Base-by-base conservation (phyloP, 1,284 basidiomycete species). In the Moesziomyces parantarcticus region DNA sequence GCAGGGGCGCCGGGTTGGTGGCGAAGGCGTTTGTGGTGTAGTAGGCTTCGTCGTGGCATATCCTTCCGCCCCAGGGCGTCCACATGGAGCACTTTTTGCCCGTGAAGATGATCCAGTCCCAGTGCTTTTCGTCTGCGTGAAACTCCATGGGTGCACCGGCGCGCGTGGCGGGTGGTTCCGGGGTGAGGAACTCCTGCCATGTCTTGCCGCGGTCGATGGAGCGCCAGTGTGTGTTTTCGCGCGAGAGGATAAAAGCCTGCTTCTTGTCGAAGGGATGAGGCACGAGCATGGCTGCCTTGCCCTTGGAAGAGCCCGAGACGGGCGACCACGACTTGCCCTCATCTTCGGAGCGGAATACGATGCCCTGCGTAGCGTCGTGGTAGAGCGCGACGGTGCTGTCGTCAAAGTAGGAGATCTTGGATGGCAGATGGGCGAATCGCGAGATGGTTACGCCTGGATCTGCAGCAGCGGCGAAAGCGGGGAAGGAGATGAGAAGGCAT, bases 361-460 rank as follows among this genome's bases (percentile, higher is more conserved):
- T 87, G 11, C 91, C 89, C 13, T 88, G 86, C 20, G 88, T 78
- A 1, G 89, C 85, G 84, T 98, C 94, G 83, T 94, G 92, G 80
- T 92, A 94, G 53, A 97, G 86, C 11, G 90, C 90, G 60, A 88
- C 93, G 42, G 90, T 85, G 7, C 92, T 91, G 85, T 97, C 95
- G 74, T 96, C 92, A 85, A 98, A 96, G 87, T 94, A 97, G 86
- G 92, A 91, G 54, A 97, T 84, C 74, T 89, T 87, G n/a, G 88
- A 87, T 90, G 97, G 84, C 1, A 92, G 85, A 83, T 92, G 92
- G 39, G 85, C 81, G 59, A 89, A 86, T 23, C 85, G 76, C 7
- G 84, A 86, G n/a, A 86, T 71, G 7, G 80, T 68, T 5, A 87
- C 85, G 25, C 79, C 74, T 41, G 87, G 87, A 8, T 57, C 46